These are phyloP conservation scores for Rhizophagus prolifer DNA, from an alignment of 192 early-diverging fungal species.

Conservation along the genomic window DNA sequence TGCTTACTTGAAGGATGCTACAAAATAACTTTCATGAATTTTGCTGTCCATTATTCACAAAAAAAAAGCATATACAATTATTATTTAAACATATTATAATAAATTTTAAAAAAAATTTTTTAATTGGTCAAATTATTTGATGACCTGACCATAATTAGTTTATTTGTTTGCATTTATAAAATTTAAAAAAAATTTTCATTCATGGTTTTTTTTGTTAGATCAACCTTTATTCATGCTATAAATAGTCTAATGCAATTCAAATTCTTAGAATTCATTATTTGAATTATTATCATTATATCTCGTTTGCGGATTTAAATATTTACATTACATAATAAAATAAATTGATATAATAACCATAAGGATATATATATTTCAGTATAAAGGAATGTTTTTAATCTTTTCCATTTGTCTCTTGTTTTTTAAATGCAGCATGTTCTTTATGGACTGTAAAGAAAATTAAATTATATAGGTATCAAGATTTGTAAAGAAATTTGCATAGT, in stretches of 20 bases:
- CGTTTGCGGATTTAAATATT: background rate
- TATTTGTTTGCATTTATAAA: no score
- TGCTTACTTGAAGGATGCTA: conserved; percentile 82
- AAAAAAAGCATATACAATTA: background rate
- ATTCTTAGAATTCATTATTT: no score
- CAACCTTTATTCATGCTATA: no score
- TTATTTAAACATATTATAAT: background rate
- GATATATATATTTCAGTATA: background rate
- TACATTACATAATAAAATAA: background rate
- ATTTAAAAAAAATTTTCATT: no score
- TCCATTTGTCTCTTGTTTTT: conserved; percentile 11
- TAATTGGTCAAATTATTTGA: no score
- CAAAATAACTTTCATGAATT: background rate
- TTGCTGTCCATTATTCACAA: background rate
- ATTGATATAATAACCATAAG: no score
- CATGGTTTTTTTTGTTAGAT: no score
- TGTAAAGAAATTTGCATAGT: no score
- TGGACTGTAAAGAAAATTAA: conserved; percentile 4
- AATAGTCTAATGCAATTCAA: no score
- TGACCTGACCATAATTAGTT: no score
- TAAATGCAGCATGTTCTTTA: conserved; percentile 23
- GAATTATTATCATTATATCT: background rate
- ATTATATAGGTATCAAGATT: background rate
- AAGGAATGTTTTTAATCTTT: background rate
- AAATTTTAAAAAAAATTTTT: no score